These are phyloP conservation scores for Escovopsis sp. DNA, from an alignment of 2,329 filamentous ascomycete genomes.

Conservation along the genomic window DNA sequence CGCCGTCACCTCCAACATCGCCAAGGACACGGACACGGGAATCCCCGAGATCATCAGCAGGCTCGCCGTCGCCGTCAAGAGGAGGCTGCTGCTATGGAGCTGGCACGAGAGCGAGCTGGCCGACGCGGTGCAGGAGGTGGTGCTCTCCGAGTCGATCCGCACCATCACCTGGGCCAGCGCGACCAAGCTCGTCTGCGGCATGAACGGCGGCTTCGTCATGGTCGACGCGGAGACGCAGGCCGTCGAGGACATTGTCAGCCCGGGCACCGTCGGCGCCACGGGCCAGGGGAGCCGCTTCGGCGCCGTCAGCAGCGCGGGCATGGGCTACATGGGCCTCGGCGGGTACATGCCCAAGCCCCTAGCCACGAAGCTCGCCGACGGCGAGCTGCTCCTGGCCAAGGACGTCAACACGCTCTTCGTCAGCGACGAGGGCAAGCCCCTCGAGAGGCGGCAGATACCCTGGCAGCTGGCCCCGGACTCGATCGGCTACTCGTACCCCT, in stretches of 20 bases:
- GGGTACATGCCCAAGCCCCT: slow-evolving; percentile 85
- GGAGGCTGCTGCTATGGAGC: slow-evolving; percentile 78
- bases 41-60: slow-evolving; percentile 89
- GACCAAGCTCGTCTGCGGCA: slow-evolving; percentile 73
- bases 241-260: slow-evolving; percentile 64
- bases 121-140: slow-evolving; percentile 59
- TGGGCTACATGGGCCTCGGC: slow-evolving; percentile 94
- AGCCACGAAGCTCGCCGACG: slow-evolving; percentile 66
- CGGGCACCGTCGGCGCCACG: slow-evolving; percentile 51
- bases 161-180: slow-evolving; percentile 84
- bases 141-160: slow-evolving; percentile 69
- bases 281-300: slow-evolving; percentile 62
- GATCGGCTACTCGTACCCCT: slow-evolving; percentile 93
- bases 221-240: slow-evolving; percentile 67
- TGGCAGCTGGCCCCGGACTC: slow-evolving; percentile 81
- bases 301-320: slow-evolving; percentile 67
- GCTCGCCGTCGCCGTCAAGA: slow-evolving; percentile 83
- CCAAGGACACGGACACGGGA: slow-evolving; percentile 72
- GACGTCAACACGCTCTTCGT: slow-evolving; percentile 94
- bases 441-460: slow-evolving; percentile 78
- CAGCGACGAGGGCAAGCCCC: slow-evolving; percentile 63
- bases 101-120: slow-evolving; percentile 91
- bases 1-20: slow-evolving; percentile 88
- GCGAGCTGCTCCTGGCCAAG: slow-evolving; percentile 85
- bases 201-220: slow-evolving; percentile 83